Evolutionary conservation across 768 basidiomycete genomes (phyloP), one percentile per base, ranked within the genome.

Genomic region (Rhodotorula diobovata): DNA sequence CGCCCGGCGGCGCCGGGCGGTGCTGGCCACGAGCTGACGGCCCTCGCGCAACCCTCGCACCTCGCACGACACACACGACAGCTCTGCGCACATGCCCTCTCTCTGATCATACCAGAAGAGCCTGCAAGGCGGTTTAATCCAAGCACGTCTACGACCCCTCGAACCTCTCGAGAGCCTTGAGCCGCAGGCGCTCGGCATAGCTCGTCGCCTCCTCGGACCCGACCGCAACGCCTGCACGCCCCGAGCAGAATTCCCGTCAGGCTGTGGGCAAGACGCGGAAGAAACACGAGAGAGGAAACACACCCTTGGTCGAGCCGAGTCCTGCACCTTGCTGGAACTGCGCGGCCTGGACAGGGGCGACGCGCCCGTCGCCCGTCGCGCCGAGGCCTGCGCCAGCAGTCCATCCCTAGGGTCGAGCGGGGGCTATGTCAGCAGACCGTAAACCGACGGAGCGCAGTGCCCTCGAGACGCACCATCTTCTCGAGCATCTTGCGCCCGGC

Each of bases 401-500:
- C 95, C 95, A 98, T 0, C 95, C 95, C 95, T 75, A n/a, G 41
- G 28, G 21, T 14, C 15, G 14, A 18, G 12, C n/a, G n/a, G n/a
- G n/a, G n/a, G n/a, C n/a, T n/a, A n/a, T n/a, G n/a, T n/a, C n/a
- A n/a, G n/a, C n/a, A 4, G 21, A 16, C 21, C 16, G 30, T 7
- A 57, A 23, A 14, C 8, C 0, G 21, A 4, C 9, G 21, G 10
- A 15, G 37, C 41, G 16, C 20, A 32, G 39, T 45, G 39, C 41
- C 7, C 15, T 6, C 2, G 6, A 21, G 21, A 48, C 70, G 23
- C 53, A 75, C 96, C 94, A 98, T 97, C 87, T 95, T 94, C 80
- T 92, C 91, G 72, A 98, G 80, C 67, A 99, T 79, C 78, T 91
- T 93, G 78, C 94, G 94, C 12, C 96, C 96, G 20, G 92, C 86